These are phyloP conservation scores for Skeletonema menzelii DNA, from an alignment of 108 stramenopile species.

Conservation along the genomic window DNA sequence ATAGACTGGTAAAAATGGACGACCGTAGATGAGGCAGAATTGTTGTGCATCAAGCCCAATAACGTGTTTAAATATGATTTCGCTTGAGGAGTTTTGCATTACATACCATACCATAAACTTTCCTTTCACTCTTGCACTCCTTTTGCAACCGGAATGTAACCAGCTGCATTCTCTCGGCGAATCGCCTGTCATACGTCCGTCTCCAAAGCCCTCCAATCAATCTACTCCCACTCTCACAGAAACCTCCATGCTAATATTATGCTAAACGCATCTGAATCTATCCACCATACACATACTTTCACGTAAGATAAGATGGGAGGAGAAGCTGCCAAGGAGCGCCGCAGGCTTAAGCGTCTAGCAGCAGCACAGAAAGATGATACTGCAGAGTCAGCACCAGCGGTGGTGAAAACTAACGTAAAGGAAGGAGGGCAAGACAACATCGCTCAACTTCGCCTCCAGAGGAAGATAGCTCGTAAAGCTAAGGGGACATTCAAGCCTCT, in stretches of 20 bases:
- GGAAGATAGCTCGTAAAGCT: conserved; percentile 27
- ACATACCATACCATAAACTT: too few species aligned
- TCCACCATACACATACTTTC: too few species aligned
- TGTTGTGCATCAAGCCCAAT: too few species aligned
- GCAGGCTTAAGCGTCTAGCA: conserved; percentile 57
- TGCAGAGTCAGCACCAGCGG: conserved; percentile 1
- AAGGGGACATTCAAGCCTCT: conserved; percentile 24
- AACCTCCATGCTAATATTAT: too few species aligned
- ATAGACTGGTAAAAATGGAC: background rate
- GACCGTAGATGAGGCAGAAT: too few species aligned
- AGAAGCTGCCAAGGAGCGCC: conserved; percentile 73
- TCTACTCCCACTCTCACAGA: background rate
- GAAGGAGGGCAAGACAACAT: conserved; percentile 5
- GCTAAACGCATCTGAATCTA: too few species aligned
- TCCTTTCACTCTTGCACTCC: too few species aligned
- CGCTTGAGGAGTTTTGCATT: too few species aligned
- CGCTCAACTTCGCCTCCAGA: conserved; percentile 17
- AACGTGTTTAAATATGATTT: background rate
- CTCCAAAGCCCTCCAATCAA: too few species aligned
- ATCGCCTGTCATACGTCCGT: background rate
- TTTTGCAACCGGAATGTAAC: too few species aligned
- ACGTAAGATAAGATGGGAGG: conserved; percentile 56
- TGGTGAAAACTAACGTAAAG: conserved; percentile 4
- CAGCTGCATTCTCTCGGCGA: background rate
- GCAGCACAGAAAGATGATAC: background rate